Conservation (phyloP, 78 protist genomes). For the Monosiga brevicollis region DNA sequence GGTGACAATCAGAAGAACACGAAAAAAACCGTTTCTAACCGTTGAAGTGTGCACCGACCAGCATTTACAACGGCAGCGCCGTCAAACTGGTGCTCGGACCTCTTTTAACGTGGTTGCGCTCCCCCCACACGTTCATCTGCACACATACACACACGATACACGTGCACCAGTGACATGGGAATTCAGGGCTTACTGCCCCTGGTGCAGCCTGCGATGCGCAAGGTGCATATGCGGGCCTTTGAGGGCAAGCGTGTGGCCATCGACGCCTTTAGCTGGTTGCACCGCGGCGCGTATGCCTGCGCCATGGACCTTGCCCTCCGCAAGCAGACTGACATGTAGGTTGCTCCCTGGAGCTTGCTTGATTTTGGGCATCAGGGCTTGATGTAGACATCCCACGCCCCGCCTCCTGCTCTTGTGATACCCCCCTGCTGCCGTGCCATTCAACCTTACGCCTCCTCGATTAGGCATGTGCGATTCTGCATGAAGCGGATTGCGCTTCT, state of each 20-base stretch:
- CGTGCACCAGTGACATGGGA: slow-evolving; percentile 53
- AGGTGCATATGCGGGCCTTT: slow-evolving; percentile 41
- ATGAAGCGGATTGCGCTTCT: neutral
- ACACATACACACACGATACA: neutral
- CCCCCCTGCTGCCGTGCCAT: neutral
- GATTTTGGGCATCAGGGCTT: slow-evolving; percentile 65
- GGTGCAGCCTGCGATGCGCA: slow-evolving; percentile 29
- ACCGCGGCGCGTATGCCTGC: neutral
- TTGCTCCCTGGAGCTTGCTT: slow-evolving; percentile 32
- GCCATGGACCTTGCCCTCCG: neutral
- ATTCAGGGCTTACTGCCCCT: slow-evolving; percentile 57
- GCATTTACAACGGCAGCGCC: too few relatives aligned
- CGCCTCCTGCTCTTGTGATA: neutral
- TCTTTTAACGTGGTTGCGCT: too few relatives aligned
- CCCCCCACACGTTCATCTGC: too few relatives aligned
- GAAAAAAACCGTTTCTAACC: too few relatives aligned
- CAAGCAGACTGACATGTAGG: slow-evolving; percentile 35
- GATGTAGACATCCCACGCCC: slow-evolving; percentile 34
- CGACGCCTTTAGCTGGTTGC: slow-evolving; percentile 79
- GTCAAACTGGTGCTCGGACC: too few relatives aligned
- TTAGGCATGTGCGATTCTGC: slow-evolving; percentile 18
- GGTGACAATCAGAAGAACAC: too few relatives aligned
- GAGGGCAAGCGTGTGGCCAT: slow-evolving; percentile 60
- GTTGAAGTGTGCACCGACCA: too few relatives aligned
- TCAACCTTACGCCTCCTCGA: neutral